Evolutionary conservation across 148 eudicot species (phyloP), one percentile per base, ranked within the genome.

Genomic region (Amaranthus cruentus): DNA sequence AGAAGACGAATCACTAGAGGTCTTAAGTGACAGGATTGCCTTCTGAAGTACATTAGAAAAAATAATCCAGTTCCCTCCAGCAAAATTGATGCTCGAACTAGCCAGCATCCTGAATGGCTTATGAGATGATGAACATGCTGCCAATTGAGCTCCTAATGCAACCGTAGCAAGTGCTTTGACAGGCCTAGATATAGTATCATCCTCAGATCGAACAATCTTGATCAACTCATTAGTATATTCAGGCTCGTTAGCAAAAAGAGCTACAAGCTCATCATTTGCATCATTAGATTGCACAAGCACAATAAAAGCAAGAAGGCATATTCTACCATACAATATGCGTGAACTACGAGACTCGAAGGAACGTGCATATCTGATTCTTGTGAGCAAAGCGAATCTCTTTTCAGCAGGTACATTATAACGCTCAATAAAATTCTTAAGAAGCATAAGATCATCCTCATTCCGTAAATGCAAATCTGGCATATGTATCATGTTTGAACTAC

Each of bases 221-320:
- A 96, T 90, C 76, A 96, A 83, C 79, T 96, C 99, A 80, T 92
- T 96, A 50, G 97, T 96, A 72, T 90, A 92, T 62, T 96, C 99
- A 62, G 99, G 96, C 84, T 96, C 99, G 72, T 92, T 92, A 59
- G 97, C 96, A 67, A 96, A 96, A 73, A 90, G 92, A 46, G 99
- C 87, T 44, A 87, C 96, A 64, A 96, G 85, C 82, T 96, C 99
- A 74, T 96, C 97, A 76, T 92, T 91, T 73, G 97, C 89, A 87
- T 92, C 97, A 79, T 90, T 87, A 73, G 99, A 87, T 84, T 96
- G 99, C 73, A 96, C 99, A 84, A 96, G 99, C 78, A 89, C 99
- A 75, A 89, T 86, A 72, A 92, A 92, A 6, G 99, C 88, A 82
- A 88, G 88, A 64, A 96, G 90, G 81, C 97, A 90, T 47, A 96